These are phyloP conservation scores for Arachis monticola DNA, from an alignment of 331 rosid species.

Conservation along the genomic window DNA sequence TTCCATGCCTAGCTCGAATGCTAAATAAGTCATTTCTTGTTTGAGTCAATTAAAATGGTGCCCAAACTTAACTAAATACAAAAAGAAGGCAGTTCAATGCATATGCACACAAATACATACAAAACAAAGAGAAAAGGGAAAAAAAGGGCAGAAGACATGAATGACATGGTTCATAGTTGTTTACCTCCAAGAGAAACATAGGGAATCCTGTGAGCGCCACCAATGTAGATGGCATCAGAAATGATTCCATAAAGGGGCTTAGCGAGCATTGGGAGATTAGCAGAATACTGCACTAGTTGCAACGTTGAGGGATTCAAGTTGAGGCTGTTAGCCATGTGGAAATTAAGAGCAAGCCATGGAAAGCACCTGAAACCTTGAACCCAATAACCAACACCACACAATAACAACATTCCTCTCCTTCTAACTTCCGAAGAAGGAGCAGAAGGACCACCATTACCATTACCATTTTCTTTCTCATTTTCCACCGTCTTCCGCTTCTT, in stretches of 20 bases:
- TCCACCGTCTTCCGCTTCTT: slow-evolving; percentile 34
- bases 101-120: no score
- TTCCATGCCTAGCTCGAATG: no score
- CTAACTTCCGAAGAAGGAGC: slow-evolving; percentile 35
- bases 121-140: no score
- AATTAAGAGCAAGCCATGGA: slow-evolving; percentile 90
- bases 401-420: slow-evolving; percentile 47
- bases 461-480: slow-evolving; percentile 37
- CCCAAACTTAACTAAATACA: no score
- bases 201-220: slow-evolving; percentile 85
- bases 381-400: slow-evolving; percentile 94
- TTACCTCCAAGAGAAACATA: slow-evolving; percentile 82
- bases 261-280: slow-evolving; percentile 90
- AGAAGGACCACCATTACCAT: no score
- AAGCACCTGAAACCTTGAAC: slow-evolving; percentile 91
- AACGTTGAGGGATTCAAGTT: slow-evolving; percentile 63
- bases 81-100: no score
- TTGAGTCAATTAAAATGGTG: no score
- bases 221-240: slow-evolving; percentile 74
- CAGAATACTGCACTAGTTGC: slow-evolving; percentile 80
- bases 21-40: no score
- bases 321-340: slow-evolving; percentile 77
- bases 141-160: no score
- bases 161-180: neutral
- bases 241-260: slow-evolving; percentile 83